Conservation (phyloP, 352 stramenopile species). For the Phytopythium boreale region DNA sequence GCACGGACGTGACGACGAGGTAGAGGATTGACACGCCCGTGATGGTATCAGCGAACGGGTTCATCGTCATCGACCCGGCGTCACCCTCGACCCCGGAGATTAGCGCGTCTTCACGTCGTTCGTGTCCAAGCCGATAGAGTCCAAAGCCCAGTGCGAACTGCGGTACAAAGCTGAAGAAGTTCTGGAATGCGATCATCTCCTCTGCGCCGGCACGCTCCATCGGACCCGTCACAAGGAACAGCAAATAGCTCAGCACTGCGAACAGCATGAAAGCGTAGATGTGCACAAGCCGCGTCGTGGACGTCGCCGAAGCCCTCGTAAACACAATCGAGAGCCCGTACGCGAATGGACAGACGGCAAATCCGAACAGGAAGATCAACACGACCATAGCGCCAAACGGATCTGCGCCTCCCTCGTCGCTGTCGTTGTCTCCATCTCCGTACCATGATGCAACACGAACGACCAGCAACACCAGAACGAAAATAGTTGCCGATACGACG, state of each 20-base stretch:
- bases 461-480: slow-evolving; percentile 6
- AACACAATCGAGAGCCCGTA: slow-evolving; percentile 19
- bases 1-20: slow-evolving; percentile 29
- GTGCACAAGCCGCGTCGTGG: neutral
- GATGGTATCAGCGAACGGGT: slow-evolving; percentile 14
- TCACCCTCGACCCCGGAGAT: neutral
- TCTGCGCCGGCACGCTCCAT: neutral
- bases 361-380: slow-evolving; percentile 19
- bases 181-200: slow-evolving; percentile 9
- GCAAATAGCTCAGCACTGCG: slow-evolving; percentile 11
- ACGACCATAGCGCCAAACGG: slow-evolving; percentile 13
- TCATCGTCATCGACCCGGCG: neutral
- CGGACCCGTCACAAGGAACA: slow-evolving; percentile 11
- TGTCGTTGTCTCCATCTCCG: neutral
- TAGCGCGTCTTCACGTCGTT: neutral
- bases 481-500: slow-evolving; percentile 43
- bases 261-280: slow-evolving; percentile 17
- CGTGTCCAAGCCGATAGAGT: slow-evolving; percentile 13
- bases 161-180: slow-evolving; percentile 20
- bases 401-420: neutral
- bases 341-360: slow-evolving; percentile 14
- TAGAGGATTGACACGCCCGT: slow-evolving; percentile 30
- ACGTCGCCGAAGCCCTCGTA: neutral
- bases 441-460: slow-evolving; percentile 4
- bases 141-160: slow-evolving; percentile 21